Percentiles rank a stretch among this genome's conserved stretches.
These are phyloP conservation scores for Stereum hirsutum DNA, from an alignment of 1,284 basidiomycete genomes.

Conservation along the genomic window DNA sequence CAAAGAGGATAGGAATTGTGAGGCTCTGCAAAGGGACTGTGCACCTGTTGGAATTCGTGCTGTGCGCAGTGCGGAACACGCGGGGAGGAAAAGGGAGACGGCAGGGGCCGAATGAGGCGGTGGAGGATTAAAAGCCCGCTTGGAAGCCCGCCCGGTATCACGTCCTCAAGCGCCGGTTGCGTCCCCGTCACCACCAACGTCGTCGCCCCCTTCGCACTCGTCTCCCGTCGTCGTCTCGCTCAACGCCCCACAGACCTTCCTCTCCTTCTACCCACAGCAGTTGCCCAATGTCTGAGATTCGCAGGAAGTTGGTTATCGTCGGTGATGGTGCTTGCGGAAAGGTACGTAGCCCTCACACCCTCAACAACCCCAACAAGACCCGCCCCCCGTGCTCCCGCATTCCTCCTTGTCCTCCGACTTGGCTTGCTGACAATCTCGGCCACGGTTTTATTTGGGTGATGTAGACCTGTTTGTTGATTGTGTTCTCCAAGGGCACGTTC, in stretches of 20 bases:
- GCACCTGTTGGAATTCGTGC: too few relatives aligned
- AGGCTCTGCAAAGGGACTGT: too few relatives aligned
- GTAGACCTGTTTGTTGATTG: constrained; percentile 52
- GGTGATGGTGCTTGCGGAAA: constrained; percentile 57
- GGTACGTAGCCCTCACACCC: constrained; percentile 16
- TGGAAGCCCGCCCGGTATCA: constrained; percentile 11
- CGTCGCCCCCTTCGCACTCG: constrained; percentile 7
- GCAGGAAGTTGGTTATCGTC: constrained; percentile 47
- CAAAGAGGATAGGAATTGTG: too few relatives aligned
- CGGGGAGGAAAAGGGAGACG: too few relatives aligned
- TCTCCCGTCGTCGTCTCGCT: constrained; percentile 11
- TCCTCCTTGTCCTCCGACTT: too few relatives aligned
- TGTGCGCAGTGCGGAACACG: too few relatives aligned
- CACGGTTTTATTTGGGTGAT: constrained; percentile 3
- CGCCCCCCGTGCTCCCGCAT: too few relatives aligned
- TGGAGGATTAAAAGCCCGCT: constrained; percentile 11
- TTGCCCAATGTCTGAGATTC: constrained; percentile 37
- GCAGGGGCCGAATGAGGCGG: constrained; percentile 3
- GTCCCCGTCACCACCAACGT: constrained; percentile 10
- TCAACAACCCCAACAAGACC: too few relatives aligned
- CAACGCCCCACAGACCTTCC: constrained; percentile 8
- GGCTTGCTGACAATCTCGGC: constrained; percentile 4
- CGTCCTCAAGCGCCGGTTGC: background rate
- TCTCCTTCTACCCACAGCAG: constrained; percentile 10
- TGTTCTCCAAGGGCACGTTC: constrained; percentile 69